Conservation (phyloP, 257 asterid genomes). For the Solanum piurae region DNA sequence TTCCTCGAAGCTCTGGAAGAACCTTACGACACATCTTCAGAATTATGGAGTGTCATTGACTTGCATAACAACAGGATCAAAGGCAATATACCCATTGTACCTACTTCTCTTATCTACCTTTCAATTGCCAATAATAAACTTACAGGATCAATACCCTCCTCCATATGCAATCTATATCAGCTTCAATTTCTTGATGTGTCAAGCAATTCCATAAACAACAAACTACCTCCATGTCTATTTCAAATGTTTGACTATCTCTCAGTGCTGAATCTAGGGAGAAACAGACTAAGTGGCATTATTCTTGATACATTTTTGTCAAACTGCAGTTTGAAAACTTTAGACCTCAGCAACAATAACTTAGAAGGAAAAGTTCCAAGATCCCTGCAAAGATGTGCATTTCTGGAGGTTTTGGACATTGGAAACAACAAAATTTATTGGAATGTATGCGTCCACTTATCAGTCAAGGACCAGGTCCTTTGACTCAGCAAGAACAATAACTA, state of each 20-base stretch:
- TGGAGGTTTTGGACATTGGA: background rate
- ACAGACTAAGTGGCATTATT: background rate
- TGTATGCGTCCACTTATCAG: no score
- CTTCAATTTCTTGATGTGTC: background rate
- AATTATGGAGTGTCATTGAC: no score
- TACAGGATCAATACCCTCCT: background rate
- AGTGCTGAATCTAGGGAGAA: background rate
- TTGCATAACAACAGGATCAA: slow-evolving; percentile 19
- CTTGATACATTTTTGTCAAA: background rate
- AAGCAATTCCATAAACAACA: background rate
- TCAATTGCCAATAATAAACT: background rate
- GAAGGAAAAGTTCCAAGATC: background rate
- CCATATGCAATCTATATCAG: background rate
- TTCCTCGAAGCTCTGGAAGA: slow-evolving; percentile 3
- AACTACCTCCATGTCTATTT: background rate
- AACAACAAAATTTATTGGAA: no score
- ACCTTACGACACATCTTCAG: background rate
- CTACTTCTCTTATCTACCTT: background rate
- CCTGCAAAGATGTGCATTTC: background rate
- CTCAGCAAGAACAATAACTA: no score
- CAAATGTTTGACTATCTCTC: background rate
- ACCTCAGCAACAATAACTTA: background rate
- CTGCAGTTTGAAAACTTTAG: background rate
- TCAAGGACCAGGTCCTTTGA: no score
- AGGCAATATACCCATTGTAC: slow-evolving; percentile 16